These are phyloP conservation scores for Thelonectria blattea DNA, from an alignment of 2,329 filamentous ascomycete species.

Conservation along the genomic window DNA sequence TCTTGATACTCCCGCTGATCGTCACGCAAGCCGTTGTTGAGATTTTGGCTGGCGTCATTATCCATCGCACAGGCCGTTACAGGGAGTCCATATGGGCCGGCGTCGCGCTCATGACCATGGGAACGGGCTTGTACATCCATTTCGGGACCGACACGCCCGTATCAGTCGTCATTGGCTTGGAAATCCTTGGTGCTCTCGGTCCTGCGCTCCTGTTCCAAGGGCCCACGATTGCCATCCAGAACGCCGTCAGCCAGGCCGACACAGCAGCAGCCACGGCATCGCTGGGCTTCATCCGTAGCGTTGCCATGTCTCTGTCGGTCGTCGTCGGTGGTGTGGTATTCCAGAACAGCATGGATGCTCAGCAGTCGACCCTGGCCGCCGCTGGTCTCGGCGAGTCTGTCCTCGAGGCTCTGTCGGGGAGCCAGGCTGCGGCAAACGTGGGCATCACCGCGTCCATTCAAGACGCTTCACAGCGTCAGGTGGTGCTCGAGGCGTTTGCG, in stretches of 20 bases:
- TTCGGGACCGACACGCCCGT: conserved; percentile 4
- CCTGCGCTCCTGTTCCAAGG: conserved; percentile 5
- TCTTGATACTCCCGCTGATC: conserved; percentile 10
- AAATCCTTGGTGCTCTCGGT: conserved; percentile 11
- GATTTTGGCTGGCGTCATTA: conserved; percentile 2
- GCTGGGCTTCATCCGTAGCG: conserved; percentile 65
- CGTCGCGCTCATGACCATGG: neutral
- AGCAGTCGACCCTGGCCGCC: neutral
- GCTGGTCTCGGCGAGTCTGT: conserved; percentile 1
- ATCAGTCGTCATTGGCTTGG: neutral
- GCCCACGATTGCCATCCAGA: conserved; percentile 47
- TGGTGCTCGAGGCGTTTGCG: conserved; percentile 9
- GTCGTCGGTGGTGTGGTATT: conserved; percentile 76
- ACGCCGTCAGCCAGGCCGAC: conserved; percentile 58
- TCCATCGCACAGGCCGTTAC: conserved; percentile 9
- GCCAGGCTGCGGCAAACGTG: conserved; percentile 6
- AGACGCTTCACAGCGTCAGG: conserved; percentile 4
- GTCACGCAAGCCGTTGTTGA: conserved; percentile 4
- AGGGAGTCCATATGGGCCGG: conserved; percentile 6
- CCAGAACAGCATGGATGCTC: conserved; percentile 55
- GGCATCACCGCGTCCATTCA: conserved; percentile 2
- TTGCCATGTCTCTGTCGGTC: conserved; percentile 66
- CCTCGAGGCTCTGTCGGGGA: conserved; percentile 5
- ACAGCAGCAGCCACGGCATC: conserved; percentile 67
- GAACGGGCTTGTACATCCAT: conserved; percentile 7